These are phyloP conservation scores for Turritis glabra DNA, from an alignment of 345 rosid genomes.

Conservation along the genomic window DNA sequence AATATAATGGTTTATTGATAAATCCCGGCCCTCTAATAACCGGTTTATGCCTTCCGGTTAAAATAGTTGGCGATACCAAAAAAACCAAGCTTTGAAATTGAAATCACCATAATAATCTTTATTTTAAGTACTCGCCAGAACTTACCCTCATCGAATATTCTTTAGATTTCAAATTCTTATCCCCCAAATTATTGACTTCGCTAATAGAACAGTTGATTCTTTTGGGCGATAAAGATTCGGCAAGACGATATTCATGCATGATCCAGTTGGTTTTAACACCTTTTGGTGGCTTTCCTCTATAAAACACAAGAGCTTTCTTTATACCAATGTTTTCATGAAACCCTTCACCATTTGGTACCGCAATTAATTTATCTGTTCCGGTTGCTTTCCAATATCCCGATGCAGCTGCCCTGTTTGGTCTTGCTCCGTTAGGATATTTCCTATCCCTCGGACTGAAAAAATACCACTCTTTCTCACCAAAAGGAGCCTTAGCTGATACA, in stretches of 20 bases:
- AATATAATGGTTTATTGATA: not conserved
- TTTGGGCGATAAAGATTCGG: conserved; percentile 42
- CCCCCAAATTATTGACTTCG: conserved; percentile 29
- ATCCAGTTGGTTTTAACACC: conserved; percentile 96
- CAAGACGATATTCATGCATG: conserved; percentile 94
- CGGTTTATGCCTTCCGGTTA: not conserved
- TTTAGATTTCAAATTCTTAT: conserved; percentile 49
- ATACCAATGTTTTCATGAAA: conserved; percentile 71
- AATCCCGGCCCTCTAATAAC: not conserved
- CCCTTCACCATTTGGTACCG: conserved; percentile 42
- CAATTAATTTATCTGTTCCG: conserved; percentile 83
- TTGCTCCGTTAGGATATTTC: conserved; percentile 93
- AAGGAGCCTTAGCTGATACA: conserved; percentile 63
- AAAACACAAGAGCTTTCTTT: conserved; percentile 94
- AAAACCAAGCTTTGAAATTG: not conserved
- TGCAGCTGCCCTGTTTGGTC: conserved; percentile 97
- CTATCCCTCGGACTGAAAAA: conserved; percentile 96
- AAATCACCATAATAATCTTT: not conserved
- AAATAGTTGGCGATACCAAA: not conserved
- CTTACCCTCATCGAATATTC: conserved; percentile 94
- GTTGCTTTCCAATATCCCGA: conserved; percentile 99
- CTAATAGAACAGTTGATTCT: conserved; percentile 21
- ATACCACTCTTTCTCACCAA: conserved; percentile 99
- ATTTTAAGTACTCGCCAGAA: not conserved
- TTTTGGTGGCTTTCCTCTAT: conserved; percentile 90